A percentile compares a stretch with the other conserved stretches of the same genome.
These are phyloP conservation scores for Boletus tylopilopsis DNA, from an alignment of 768 basidiomycete species.

Conservation along the genomic window DNA sequence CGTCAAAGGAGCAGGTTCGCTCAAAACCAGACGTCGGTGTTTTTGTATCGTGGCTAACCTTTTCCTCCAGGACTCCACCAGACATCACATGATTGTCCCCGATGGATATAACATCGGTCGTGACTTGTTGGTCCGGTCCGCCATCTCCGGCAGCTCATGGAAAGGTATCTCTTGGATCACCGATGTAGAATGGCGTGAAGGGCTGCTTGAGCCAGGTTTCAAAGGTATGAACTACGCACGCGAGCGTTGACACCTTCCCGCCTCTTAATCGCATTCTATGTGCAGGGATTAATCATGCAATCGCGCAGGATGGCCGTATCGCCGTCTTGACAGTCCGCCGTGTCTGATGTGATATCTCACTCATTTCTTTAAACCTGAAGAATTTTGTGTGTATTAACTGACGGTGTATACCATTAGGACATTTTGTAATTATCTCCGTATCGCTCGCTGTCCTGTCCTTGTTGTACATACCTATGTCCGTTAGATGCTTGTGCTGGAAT, in stretches of 20 bases:
- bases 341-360: conserved; percentile 24
- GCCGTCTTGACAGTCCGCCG: conserved; percentile 72
- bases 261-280: neutral
- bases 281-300: conserved; percentile 76
- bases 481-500: neutral
- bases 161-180: conserved; percentile 71
- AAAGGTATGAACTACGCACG: conserved; percentile 44
- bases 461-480: conserved; percentile 9
- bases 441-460: conserved; percentile 4
- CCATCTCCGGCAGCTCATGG: conserved; percentile 57
- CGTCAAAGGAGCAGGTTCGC: conserved; percentile 65
- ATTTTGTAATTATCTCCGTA: conserved; percentile 2
- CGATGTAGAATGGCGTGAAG: conserved; percentile 70
- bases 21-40: neutral
- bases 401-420: conserved; percentile 15
- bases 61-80: conserved; percentile 44
- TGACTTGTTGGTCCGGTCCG: conserved; percentile 70
- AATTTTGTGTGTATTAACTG: neutral
- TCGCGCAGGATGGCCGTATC: conserved; percentile 74
- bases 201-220: conserved; percentile 64
- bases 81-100: conserved; percentile 68
- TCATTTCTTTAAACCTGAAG: neutral
- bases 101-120: conserved; percentile 83
- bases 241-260: neutral
- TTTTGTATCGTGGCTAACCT: conserved; percentile 5